Conservation (phyloP, 2,329 filamentous ascomycete species). For the Botrytis tulipae region DNA sequence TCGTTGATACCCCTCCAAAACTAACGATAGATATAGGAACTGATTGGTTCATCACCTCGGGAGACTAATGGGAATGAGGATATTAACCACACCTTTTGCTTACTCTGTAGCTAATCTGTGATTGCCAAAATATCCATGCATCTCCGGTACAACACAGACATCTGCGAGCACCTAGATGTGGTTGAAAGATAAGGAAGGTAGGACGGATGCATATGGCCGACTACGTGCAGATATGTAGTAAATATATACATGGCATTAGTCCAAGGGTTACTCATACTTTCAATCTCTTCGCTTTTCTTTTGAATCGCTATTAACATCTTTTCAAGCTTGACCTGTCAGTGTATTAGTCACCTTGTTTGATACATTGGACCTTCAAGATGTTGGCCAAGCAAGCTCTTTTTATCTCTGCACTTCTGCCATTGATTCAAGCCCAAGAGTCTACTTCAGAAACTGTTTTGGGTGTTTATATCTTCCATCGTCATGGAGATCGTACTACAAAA, state of each 20-base stretch:
- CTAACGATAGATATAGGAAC: neutral
- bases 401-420: constrained; percentile 43
- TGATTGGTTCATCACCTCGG: neutral
- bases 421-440: constrained; percentile 37
- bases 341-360: neutral
- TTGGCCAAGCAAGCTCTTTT: constrained; percentile 43
- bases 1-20: neutral
- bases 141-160: neutral
- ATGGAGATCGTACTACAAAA: constrained; percentile 86
- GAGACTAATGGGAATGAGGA: neutral
- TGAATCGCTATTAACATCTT: neutral
- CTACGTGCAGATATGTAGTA: neutral
- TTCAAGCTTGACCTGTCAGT: neutral
- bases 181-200: neutral
- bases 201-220: neutral
- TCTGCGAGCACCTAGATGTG: neutral
- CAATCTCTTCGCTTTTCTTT: neutral
- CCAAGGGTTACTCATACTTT: neutral
- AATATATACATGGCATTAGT: neutral
- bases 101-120: neutral
- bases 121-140: constrained; percentile 1
- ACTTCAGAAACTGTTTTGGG: constrained; percentile 53
- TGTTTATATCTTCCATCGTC: constrained; percentile 83
- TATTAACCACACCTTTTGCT: neutral
- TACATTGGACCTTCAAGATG: constrained; percentile 29